Percentiles rank a stretch among this genome's conserved stretches.
phyloP scores from a whole-genome alignment of 495 filamentous ascomycete genomes.

The Lophiostoma macrostomum region DNA sequence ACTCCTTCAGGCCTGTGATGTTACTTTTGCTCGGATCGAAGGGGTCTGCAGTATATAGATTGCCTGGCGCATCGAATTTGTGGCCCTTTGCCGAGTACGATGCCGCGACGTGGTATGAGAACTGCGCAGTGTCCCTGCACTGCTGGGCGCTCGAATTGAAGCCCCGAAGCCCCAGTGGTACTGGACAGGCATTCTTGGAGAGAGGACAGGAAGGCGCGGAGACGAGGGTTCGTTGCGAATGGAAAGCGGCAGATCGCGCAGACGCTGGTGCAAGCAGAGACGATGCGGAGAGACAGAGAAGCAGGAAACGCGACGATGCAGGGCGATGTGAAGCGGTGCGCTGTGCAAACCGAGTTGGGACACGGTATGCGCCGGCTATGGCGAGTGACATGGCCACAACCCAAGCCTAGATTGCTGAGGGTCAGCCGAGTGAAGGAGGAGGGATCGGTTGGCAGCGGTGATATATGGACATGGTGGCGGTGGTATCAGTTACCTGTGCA shows the following conservation, averaged over 20 bases:
- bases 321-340: constrained; percentile 9
- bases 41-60: constrained; percentile 28
- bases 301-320: constrained; percentile 16
- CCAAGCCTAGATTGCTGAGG: constrained; percentile 10
- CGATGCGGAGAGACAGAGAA: constrained; percentile 24
- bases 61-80: constrained; percentile 58
- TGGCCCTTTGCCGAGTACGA: constrained; percentile 75
- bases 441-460: neutral
- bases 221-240: neutral
- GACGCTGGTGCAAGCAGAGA: constrained; percentile 19
- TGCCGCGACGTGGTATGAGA: constrained; percentile 64
- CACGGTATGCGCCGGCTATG: constrained; percentile 16
- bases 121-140: constrained; percentile 36
- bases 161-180: constrained; percentile 7
- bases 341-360: constrained; percentile 6
- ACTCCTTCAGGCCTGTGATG: constrained; percentile 22
- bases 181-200: constrained; percentile 13
- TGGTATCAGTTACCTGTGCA: constrained; percentile 7
- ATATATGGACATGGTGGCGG: constrained; percentile 1
- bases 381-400: constrained; percentile 28
- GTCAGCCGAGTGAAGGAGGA: constrained; percentile 9
- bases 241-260: constrained; percentile 1
- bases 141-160: constrained; percentile 20
- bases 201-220: constrained; percentile 18
- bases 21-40: constrained; percentile 21